These are phyloP conservation scores for Chytriomyces confervae DNA, from an alignment of 192 early-diverging fungal species.

Conservation along the genomic window DNA sequence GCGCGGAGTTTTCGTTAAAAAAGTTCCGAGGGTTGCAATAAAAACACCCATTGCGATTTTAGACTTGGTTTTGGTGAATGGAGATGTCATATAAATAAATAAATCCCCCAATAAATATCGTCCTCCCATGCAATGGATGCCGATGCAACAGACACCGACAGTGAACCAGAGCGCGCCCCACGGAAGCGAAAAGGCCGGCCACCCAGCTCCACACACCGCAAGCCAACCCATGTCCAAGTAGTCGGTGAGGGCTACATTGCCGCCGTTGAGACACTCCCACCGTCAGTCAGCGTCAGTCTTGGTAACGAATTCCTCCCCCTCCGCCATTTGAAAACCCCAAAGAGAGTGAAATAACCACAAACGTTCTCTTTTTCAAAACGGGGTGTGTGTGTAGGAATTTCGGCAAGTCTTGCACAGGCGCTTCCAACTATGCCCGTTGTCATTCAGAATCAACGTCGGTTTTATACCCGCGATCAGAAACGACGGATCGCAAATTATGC, in stretches of 20 bases:
- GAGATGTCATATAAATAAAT: too few species aligned
- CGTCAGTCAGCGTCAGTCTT: background rate
- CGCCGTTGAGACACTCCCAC: background rate
- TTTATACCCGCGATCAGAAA: constrained; percentile 20
- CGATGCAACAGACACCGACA: background rate
- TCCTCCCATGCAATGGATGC: background rate
- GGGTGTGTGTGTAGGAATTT: background rate
- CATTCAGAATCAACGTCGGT: constrained; percentile 6
- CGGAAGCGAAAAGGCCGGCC: too few species aligned
- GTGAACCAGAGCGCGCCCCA: background rate
- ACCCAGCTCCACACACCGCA: too few species aligned
- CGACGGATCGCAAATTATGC: constrained; percentile 23
- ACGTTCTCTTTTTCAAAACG: too few species aligned
- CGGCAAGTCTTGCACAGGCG: background rate
- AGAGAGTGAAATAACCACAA: background rate
- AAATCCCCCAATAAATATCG: too few species aligned
- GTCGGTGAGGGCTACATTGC: background rate
- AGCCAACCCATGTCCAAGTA: too few species aligned
- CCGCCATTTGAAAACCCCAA: background rate
- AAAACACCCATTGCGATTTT: too few species aligned
- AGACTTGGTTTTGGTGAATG: too few species aligned
- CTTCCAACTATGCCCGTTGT: background rate
- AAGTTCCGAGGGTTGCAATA: too few species aligned
- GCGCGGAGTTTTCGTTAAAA: background rate
- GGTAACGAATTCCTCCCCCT: background rate